Evolutionary conservation across 345 rosid genomes (phyloP).

Genomic region (Dovyalis caffra): DNA sequence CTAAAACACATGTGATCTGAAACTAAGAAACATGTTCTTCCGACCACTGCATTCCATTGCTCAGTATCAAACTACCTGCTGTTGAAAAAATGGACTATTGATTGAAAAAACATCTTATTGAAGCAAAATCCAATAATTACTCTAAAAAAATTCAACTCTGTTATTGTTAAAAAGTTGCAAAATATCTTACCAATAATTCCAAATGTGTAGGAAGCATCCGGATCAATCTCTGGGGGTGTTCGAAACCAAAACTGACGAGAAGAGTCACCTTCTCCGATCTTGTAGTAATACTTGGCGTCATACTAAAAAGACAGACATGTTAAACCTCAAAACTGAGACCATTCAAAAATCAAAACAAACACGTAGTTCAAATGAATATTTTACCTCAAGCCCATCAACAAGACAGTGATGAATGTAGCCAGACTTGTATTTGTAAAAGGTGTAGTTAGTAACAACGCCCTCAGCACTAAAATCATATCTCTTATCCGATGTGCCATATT

Average conservation of each 20-base stretch:
- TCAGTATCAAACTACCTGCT: neutral
- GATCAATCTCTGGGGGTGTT: slow-evolving; percentile 44
- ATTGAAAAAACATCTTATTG: neutral
- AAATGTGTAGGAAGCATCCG: slow-evolving; percentile 43
- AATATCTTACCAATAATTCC: slow-evolving; percentile 37
- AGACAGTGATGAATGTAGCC: slow-evolving; percentile 52
- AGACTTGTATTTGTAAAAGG: slow-evolving; percentile 41
- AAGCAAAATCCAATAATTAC: neutral
- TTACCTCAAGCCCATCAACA: too few species aligned
- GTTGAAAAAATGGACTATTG: too few species aligned
- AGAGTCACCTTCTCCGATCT: slow-evolving; percentile 30
- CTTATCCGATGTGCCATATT: too few species aligned
- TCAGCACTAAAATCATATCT: slow-evolving; percentile 23
- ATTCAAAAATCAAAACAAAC: neutral
- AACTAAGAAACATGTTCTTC: slow-evolving; percentile 10
- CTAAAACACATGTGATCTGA: neutral
- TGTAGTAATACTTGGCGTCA: slow-evolving; percentile 44
- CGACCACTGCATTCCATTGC: neutral
- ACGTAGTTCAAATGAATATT: neutral
- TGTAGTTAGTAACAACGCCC: slow-evolving; percentile 29
- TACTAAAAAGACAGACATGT: slow-evolving; percentile 19
- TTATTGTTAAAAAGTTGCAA: neutral
- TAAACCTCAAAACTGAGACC: neutral
- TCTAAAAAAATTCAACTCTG: neutral
- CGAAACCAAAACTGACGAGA: slow-evolving; percentile 42